Percentiles rank a stretch among this genome's conserved stretches.
Evolutionary conservation across 768 basidiomycete species (phyloP).

Genomic region (Termitomyces heimii): DNA sequence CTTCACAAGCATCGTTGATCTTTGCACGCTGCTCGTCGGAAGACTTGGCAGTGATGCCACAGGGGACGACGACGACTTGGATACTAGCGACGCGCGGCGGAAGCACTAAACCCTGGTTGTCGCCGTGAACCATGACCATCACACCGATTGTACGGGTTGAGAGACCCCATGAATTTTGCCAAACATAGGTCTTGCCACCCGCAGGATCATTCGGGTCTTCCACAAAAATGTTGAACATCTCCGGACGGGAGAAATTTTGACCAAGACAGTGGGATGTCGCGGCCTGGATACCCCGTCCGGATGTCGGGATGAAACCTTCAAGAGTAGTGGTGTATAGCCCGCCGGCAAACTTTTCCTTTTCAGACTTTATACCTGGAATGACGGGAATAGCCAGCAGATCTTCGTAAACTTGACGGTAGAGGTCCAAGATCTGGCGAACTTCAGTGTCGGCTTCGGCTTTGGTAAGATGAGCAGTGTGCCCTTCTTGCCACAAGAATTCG

Average conservation of each 20-base stretch:
- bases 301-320: constrained; percentile 96
- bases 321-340: constrained; percentile 97
- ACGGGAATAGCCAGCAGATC: constrained; percentile 97
- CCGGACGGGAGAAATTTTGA: constrained; percentile 93
- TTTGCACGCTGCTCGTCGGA: constrained; percentile 56
- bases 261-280: constrained; percentile 98
- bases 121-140: constrained; percentile 99
- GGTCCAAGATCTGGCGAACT: constrained; percentile 90
- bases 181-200: constrained; percentile 73
- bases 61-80: constrained; percentile 90
- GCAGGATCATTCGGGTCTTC: constrained; percentile 83
- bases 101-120: constrained; percentile 94
- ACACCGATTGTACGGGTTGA: constrained; percentile 96
- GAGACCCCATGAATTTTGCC: constrained; percentile 99
- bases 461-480: constrained; percentile 91
- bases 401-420: constrained; percentile 93
- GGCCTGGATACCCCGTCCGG: constrained; percentile 95
- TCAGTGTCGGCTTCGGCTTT: constrained; percentile 88
- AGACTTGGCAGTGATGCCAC: constrained; percentile 87
- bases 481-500: constrained; percentile 99
- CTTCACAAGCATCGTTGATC: constrained; percentile 75
- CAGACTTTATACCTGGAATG: constrained; percentile 94
- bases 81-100: constrained; percentile 95
- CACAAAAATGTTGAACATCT: constrained; percentile 98
- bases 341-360: constrained; percentile 99